A percentile compares a stretch with the other conserved stretches of the same genome.
Conservation (phyloP, 192 early-diverging fungal genomes). For the Backusella tarrabulga region DNA sequence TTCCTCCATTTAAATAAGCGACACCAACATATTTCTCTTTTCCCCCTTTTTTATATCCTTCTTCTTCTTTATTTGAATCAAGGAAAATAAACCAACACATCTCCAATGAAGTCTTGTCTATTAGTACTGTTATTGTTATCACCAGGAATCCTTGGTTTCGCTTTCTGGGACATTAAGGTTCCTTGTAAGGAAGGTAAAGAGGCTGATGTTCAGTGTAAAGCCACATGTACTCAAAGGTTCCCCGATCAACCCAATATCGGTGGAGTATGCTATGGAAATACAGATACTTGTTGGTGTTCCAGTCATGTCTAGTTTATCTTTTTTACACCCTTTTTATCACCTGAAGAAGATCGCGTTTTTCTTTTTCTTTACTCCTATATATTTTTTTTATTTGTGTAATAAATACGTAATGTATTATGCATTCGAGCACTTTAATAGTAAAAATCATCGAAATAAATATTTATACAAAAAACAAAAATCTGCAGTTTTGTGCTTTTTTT, state of each 20-base stretch:
- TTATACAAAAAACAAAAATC: neutral
- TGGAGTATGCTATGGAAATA: neutral
- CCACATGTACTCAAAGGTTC: neutral
- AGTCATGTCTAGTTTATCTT: neutral
- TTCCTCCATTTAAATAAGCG: neutral
- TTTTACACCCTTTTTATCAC: neutral
- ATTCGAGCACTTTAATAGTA: neutral
- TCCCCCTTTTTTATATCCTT: neutral
- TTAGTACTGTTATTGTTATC: neutral
- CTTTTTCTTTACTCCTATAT: neutral
- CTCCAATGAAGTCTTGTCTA: neutral
- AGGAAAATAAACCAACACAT: neutral
- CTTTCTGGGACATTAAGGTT: neutral
- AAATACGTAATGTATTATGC: neutral
- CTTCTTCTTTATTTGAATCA: neutral
- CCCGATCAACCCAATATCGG: neutral
- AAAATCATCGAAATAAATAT: neutral
- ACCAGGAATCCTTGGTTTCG: neutral
- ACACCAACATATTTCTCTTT: neutral
- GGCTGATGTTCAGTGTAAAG: neutral
- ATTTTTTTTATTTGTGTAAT: neutral
- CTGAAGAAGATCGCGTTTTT: neutral
- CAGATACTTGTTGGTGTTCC: neutral
- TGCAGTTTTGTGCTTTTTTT: neutral
- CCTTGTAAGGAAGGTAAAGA: neutral